Evolutionary conservation across 139 green algal species (phyloP).

Genomic region (Micractinium conductrix): DNA sequence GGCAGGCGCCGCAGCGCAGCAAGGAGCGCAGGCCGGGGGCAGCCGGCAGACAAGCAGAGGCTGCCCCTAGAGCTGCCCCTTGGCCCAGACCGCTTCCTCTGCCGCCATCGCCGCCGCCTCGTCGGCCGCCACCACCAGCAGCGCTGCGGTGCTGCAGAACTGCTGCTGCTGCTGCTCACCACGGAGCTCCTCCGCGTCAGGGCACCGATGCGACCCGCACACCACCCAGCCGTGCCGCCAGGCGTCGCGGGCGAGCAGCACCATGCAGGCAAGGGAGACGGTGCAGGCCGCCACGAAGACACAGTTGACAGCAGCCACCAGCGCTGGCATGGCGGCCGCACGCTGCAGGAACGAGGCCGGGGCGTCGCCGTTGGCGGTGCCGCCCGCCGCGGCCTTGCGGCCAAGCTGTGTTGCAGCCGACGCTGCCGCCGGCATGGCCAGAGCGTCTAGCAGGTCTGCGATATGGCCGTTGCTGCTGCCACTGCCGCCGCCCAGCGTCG

Average conservation of each 20-base stretch:
- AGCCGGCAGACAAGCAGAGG: too few species aligned
- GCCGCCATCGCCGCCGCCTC: background rate
- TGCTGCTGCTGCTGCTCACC: background rate
- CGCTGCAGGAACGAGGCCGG: background rate
- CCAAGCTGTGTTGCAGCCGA: background rate
- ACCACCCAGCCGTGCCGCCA: background rate
- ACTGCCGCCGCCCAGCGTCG: background rate
- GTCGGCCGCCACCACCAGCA: constrained; percentile 6
- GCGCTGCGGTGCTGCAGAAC: background rate
- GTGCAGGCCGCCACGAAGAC: background rate
- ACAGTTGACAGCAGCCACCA: background rate
- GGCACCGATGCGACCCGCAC: too few species aligned
- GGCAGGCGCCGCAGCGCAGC: too few species aligned
- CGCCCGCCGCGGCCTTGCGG: background rate
- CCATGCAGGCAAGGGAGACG: background rate
- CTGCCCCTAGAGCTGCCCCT: too few species aligned
- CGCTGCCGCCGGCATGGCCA: background rate
- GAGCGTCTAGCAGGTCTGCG: background rate
- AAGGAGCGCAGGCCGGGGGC: too few species aligned
- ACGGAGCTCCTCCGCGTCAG: too few species aligned
- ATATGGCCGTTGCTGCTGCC: background rate
- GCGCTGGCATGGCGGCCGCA: background rate
- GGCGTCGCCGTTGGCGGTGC: background rate
- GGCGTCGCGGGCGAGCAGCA: background rate
- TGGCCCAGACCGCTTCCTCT: too few species aligned